These are phyloP conservation scores for Papiliotrema fonsecae DNA, from an alignment of 1,284 basidiomycete genomes.

Conservation along the genomic window DNA sequence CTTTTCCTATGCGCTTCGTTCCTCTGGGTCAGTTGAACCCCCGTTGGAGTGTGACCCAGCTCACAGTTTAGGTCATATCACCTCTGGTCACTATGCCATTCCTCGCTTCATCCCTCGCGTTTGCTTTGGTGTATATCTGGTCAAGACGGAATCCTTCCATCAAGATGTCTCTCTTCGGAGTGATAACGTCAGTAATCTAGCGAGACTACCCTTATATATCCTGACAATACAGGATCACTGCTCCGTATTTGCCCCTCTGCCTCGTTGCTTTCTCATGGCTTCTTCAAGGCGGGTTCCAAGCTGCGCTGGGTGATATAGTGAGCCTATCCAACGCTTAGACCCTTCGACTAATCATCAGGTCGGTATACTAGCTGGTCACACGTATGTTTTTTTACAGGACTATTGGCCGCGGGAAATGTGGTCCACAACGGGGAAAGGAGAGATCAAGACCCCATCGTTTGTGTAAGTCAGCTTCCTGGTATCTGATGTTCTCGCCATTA, in stretches of 20 bases:
- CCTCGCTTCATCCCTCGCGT: conserved; percentile 59
- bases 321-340: conserved; percentile 10
- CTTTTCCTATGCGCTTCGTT: conserved; percentile 72
- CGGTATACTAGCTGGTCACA: conserved; percentile 83
- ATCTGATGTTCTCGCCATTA: not conserved
- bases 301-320: conserved; percentile 75
- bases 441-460: conserved; percentile 69
- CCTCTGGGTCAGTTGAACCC: conserved; percentile 62
- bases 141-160: conserved; percentile 87
- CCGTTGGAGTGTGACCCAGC: not conserved
- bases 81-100: conserved; percentile 86
- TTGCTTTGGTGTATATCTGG: conserved; percentile 96
- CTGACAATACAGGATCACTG: conserved; percentile 63
- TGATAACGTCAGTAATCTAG: conserved; percentile 59
- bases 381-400: conserved; percentile 88
- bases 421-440: conserved; percentile 32
- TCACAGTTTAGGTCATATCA: conserved; percentile 61
- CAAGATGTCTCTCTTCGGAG: conserved; percentile 90
- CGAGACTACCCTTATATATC: not conserved
- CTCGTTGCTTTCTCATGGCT: conserved; percentile 85
- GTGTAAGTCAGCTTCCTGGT: conserved; percentile 60
- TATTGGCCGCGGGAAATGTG: conserved; percentile 90
- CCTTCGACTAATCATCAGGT: conserved; percentile 38
- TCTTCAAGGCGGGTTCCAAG: conserved; percentile 77
- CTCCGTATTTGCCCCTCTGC: conserved; percentile 88